Evolutionary conservation across 2,329 filamentous ascomycete species (phyloP), one percentile per base, ranked within the genome.

Genomic region (Aureobasidium subglaciale): DNA sequence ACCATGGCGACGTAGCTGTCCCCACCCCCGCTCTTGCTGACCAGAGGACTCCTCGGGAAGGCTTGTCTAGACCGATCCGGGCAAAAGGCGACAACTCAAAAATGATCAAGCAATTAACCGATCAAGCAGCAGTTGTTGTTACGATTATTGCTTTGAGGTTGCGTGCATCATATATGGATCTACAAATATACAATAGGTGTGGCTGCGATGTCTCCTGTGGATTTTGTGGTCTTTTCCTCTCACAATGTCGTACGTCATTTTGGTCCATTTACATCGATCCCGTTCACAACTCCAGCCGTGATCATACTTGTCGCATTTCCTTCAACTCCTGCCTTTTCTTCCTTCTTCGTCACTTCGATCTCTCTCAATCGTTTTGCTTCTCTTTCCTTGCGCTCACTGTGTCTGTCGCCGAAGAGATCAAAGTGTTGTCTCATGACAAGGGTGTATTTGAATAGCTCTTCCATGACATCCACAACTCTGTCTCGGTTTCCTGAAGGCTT

Each of bases 381-480:
- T 42, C 63, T 68, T 63, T 78, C 75, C 61, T 70, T 69, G 20
- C 83, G 70, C 66, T 87, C 83, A 64, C 83, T 86, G 59, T 72
- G 85, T 8, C 84, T 73, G 68, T 86, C 83, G 1, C 73, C 76
- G 64, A 86, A 85, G 2, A 85, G 66, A 24, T 75, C 75, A 59
- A 84, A 77, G 60, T 84, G 79, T 22, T 78, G 77, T 53, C 81
- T 70, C 81, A 86, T 85, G 1, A 86, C 59, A 25, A 86, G 75
- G 0, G 81, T 86, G 63, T 84, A 85, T 65, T 86, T 86, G 4
- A 87, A 83, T 67, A 87, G 78, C 66, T 87, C 84, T 69, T 87
- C 84, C 78, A 85, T 85, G 59, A 81, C 84, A 68, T 86, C 82
- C 1, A 85, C 81, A 13, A 85, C 62, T 2, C 82, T 71, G 55